Base-by-base conservation (phyloP, 305 asterid species). In the Solanum chacoense region DNA sequence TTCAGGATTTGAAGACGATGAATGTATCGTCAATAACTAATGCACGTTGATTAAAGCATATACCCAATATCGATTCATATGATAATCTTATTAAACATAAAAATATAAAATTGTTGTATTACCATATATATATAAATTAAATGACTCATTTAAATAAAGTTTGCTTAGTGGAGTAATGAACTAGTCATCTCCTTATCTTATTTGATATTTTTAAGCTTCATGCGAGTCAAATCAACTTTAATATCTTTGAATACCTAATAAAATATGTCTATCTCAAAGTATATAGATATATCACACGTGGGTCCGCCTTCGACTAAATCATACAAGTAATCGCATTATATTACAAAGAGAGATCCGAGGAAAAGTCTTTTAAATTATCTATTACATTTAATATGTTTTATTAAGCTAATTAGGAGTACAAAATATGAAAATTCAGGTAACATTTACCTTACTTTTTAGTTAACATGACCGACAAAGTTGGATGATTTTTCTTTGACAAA, bases 1-100 rank as follows among this genome's bases (percentile, higher is more conserved):
- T 42, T 16, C 10, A 50, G 0, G 4, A 50, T 50, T 50, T 0
- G 0, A 16, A 50, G 4, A 50, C 2, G 0, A 50, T 7, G 4
- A 3, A 0, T 50, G 0, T 0, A 16, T 1, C 3, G 18, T 2
- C 4, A 2, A 50, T 0, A 0, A 1, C 8, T 6, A 18, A 55
- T 55, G 0, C n/a, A 55, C 2, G 10, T 18, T 55, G 10, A 9
- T 18, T 55, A 50, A 50, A 50, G 4, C 1, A 50, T 50, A 9
- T 50, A 50, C 4, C 4, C 9, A 50, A 50, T 18, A 16, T 50
- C 0, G 65, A 16, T 18, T 55, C 24, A 20, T 18, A 55, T 2
- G 24, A 6, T 55, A 55, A 20, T 55, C 0, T 55, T 18, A 55
- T 45, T 45, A 50, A 50, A 55, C 65, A 55, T 55, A 55, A 55